Base-by-base conservation (phyloP, 148 eudicot genomes). In the Persicaria tinctoria region DNA sequence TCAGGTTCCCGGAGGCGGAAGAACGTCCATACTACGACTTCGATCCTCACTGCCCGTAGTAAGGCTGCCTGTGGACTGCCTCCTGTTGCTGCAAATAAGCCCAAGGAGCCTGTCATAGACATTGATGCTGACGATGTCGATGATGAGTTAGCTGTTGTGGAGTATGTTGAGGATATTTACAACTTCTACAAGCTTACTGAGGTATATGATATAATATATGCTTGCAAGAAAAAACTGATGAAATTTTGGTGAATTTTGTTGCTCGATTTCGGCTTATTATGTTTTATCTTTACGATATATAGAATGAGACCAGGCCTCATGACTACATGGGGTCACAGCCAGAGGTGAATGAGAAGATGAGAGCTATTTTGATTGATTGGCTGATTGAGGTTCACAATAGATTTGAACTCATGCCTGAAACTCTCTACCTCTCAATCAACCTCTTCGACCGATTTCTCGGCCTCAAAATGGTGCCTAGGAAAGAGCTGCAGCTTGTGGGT, bases 111-210 rank as follows among this genome's bases (percentile, higher is more conserved):
- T 7, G 70, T 82, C 23, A 77, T 77, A 8, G 87, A 89, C 45
- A 87, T 89, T 57, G 92, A 89, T 78, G 86, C 92, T 76, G 87
- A 78, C 8, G 92, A 89, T 82, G 76, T 74, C 10, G 76, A 83
- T 32, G 83, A 89, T 50, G 88, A 89, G 20, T 76, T 89, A 75
- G 92, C 90, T 3, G 90, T 68, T 50, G 88, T 83, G 13, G 92
- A 89, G 53, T 89, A 89, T 54, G 79, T 87, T 50, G 92, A 87
- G 55, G 92, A 89, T 41, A 83, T 89, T 5, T 87, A 89, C 86
- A 82, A 83, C 63, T 89, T 78, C 84, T 89, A 89, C 79, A 89
- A 87, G 81, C 75, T 72, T 3, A 83, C 73, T 54, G 90, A 89
- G 89, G 90, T 87, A 78, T 49, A 44, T 20, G 6, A 38, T 12